A percentile compares a stretch with the other conserved stretches of the same genome.
Evolutionary conservation across 495 filamentous ascomycete genomes (phyloP).

Genomic region (Daldinia concentrica): DNA sequence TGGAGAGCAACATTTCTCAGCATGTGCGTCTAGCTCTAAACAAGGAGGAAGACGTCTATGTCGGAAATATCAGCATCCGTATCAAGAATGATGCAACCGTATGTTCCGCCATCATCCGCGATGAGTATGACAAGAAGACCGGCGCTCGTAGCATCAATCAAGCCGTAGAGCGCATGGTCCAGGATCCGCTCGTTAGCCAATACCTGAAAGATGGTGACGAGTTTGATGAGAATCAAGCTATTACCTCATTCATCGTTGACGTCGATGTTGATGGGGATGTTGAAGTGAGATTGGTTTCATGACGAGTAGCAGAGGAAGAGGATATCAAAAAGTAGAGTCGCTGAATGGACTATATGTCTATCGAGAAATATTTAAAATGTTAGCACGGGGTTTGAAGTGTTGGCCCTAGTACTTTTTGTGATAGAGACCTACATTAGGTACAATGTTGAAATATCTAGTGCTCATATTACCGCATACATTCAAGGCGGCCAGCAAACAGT

Average conservation of each 20-base stretch:
- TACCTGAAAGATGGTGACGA: constrained; percentile 27
- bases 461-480: no score
- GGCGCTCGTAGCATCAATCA: constrained; percentile 29
- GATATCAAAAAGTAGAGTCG: not conserved
- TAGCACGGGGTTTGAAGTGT: not conserved
- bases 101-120: constrained; percentile 18
- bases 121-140: constrained; percentile 23
- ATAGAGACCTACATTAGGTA: no score
- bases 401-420: no score
- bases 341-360: not conserved
- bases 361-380: not conserved
- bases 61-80: constrained; percentile 19
- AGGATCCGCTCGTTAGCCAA: constrained; percentile 16
- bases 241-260: constrained; percentile 9
- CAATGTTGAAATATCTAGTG: no score
- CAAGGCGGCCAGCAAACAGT: no score
- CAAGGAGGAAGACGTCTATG: constrained; percentile 23
- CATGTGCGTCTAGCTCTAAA: constrained; percentile 6
- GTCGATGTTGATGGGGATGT: not conserved
- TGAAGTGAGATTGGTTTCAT: not conserved
- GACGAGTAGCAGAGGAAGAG: not conserved
- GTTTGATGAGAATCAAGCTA: constrained; percentile 21
- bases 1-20: not conserved
- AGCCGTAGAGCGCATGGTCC: constrained; percentile 10
- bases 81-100: constrained; percentile 24